Conservation (phyloP, 441 rosid species). For the Biscutella laevigata region DNA sequence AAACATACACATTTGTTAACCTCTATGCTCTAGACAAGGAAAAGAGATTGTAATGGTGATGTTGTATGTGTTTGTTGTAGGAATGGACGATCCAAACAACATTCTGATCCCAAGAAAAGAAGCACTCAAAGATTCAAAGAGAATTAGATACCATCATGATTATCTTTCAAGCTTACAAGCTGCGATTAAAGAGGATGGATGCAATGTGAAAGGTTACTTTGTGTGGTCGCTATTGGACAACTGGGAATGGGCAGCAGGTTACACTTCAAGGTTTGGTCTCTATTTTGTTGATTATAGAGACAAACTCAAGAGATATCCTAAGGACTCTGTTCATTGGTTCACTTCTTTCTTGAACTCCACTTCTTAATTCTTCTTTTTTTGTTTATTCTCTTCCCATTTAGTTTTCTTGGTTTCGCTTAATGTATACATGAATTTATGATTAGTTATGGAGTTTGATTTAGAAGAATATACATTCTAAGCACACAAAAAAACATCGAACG, state of each 20-base stretch:
- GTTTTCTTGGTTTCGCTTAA: background rate
- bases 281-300: constrained; percentile 74
- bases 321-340: constrained; percentile 83
- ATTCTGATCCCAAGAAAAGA: constrained; percentile 36
- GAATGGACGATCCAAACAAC: constrained; percentile 78
- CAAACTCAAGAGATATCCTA: constrained; percentile 86
- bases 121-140: constrained; percentile 63
- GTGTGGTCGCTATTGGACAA: constrained; percentile 89
- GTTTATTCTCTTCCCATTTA: too few species aligned
- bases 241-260: constrained; percentile 96
- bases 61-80: constrained; percentile 33
- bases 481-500: background rate
- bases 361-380: constrained; percentile 3
- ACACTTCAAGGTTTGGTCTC: constrained; percentile 83
- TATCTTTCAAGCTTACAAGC: constrained; percentile 70
- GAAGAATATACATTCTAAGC: background rate
- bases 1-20: background rate
- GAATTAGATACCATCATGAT: constrained; percentile 75
- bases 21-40: background rate
- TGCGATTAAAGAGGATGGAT: constrained; percentile 83
- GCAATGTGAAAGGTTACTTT: constrained; percentile 91
- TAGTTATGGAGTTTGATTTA: background rate
- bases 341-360: constrained; percentile 57
- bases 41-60: background rate
- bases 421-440: background rate